Conservation (phyloP, 2,329 filamentous ascomycete species). For the Nemania sp. region DNA sequence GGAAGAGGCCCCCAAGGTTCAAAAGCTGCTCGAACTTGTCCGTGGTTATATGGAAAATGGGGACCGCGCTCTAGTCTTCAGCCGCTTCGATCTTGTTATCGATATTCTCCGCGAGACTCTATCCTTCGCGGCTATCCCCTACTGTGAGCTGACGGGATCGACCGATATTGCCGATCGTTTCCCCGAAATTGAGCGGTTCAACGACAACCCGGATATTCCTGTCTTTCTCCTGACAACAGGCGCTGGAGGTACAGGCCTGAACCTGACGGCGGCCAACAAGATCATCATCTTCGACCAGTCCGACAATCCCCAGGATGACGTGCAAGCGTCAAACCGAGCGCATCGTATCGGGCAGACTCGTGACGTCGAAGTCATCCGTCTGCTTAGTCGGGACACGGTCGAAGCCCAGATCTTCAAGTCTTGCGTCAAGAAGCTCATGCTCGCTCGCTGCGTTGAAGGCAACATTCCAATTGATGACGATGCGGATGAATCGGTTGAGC, state of each 20-base stretch:
- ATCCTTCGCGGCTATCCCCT: slow-evolving; percentile 70
- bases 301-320: slow-evolving; percentile 98
- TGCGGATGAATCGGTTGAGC: slow-evolving; percentile 35
- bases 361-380: slow-evolving; percentile 85
- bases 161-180: slow-evolving; percentile 85
- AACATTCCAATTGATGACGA: slow-evolving; percentile 65
- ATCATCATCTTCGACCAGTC: slow-evolving; percentile 95
- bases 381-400: slow-evolving; percentile 80
- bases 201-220: slow-evolving; percentile 72
- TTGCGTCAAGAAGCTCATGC: slow-evolving; percentile 87
- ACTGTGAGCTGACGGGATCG: slow-evolving; percentile 83
- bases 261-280: slow-evolving; percentile 93
- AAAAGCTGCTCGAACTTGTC: slow-evolving; percentile 75
- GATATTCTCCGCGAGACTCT: slow-evolving; percentile 87
- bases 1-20: slow-evolving; percentile 79
- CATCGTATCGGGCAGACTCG: slow-evolving; percentile 91
- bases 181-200: slow-evolving; percentile 85
- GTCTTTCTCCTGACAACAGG: slow-evolving; percentile 94
- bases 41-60: slow-evolving; percentile 74
- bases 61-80: slow-evolving; percentile 88
- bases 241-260: slow-evolving; percentile 95
- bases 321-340: slow-evolving; percentile 97
- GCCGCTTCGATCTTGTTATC: slow-evolving; percentile 88
- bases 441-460: slow-evolving; percentile 63
- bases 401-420: slow-evolving; percentile 93